Conservation (phyloP, 441 rosid genomes). For the Eutrema salsugineum region DNA sequence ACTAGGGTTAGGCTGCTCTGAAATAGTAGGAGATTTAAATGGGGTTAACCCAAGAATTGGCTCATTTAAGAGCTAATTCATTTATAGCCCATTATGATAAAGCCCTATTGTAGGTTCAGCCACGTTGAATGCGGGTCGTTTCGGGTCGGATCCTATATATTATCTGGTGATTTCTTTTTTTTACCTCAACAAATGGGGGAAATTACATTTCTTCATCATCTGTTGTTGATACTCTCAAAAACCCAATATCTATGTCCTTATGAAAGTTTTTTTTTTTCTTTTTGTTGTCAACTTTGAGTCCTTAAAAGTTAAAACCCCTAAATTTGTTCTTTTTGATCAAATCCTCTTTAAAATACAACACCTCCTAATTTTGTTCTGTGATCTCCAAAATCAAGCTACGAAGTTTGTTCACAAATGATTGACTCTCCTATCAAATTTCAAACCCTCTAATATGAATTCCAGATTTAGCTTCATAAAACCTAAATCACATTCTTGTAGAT, state of each 20-base stretch:
- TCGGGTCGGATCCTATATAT: neutral
- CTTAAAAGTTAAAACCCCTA: neutral
- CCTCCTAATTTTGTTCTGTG: neutral
- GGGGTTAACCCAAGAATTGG: neutral
- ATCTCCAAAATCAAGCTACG: too few relatives aligned
- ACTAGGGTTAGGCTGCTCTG: neutral
- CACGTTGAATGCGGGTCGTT: neutral
- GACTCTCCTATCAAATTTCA: neutral
- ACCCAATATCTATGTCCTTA: neutral
- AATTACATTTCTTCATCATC: neutral
- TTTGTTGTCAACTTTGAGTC: too few relatives aligned
- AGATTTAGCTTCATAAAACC: neutral
- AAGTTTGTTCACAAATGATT: neutral
- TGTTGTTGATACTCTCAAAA: neutral
- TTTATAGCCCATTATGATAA: neutral
- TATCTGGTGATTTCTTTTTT: neutral
- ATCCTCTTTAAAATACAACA: too few relatives aligned
- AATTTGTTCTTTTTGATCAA: too few relatives aligned
- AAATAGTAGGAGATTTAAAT: neutral
- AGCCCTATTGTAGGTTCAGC: neutral
- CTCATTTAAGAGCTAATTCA: neutral
- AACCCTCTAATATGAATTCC: neutral
- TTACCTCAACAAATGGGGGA: neutral
- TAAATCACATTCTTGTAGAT: neutral
- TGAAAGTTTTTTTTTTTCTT: too few relatives aligned